Percentiles rank a stretch among this genome's conserved stretches.
phyloP scores from a whole-genome alignment of 1,284 basidiomycete species.

The Trametes sp. region DNA sequence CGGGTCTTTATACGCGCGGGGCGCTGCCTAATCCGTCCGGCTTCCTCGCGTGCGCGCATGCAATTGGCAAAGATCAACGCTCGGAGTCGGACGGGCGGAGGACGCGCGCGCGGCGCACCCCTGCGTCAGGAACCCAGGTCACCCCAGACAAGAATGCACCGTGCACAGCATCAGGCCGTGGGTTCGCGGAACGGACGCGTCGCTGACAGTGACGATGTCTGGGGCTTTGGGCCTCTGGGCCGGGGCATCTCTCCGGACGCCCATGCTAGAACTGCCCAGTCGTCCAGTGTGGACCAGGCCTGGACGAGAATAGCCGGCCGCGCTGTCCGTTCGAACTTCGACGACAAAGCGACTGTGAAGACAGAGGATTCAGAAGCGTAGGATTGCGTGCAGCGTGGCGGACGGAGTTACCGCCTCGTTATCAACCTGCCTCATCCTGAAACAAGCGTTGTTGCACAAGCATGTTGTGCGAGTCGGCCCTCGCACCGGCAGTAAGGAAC shows the following conservation, averaged over 20 bases:
- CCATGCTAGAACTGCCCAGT: neutral
- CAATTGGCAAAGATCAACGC: slow-evolving; percentile 4
- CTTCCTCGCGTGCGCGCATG: neutral
- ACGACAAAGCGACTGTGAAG: too few relatives aligned
- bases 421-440: slow-evolving; percentile 2
- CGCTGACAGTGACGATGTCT: neutral
- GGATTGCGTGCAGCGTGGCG: neutral
- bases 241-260: neutral
- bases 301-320: neutral
- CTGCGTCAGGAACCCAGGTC: slow-evolving; percentile 17
- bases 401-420: slow-evolving; percentile 6
- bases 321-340: neutral
- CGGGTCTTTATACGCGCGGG: slow-evolving; percentile 11
- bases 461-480: neutral
- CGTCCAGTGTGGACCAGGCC: neutral
- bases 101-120: slow-evolving; percentile 2
- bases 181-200: neutral
- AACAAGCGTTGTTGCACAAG: neutral
- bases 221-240: neutral
- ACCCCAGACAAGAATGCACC: slow-evolving; percentile 2
- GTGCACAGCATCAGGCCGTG: neutral
- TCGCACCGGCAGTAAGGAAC: neutral
- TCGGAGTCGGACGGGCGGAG: too few relatives aligned
- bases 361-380: too few relatives aligned
- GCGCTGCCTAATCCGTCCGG: neutral